These are phyloP conservation scores for Suhomyces anneliseae DNA, from an alignment of 1,139 yeast genomes.

Conservation along the genomic window DNA sequence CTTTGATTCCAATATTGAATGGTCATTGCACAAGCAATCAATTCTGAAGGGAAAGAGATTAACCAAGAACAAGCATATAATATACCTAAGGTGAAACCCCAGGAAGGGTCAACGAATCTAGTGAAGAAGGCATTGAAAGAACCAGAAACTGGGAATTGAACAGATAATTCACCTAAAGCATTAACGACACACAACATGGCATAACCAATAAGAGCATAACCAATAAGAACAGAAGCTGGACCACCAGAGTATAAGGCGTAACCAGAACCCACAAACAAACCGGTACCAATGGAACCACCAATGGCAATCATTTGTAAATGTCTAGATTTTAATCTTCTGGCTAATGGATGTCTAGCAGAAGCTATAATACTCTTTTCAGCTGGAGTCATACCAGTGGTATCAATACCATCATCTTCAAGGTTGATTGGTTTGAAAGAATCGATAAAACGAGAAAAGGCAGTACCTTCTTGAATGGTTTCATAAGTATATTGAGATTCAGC, in stretches of 20 bases:
- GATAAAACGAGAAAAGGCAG: conserved; percentile 23
- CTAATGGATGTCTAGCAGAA: conserved; percentile 25
- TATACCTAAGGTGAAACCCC: conserved; percentile 37
- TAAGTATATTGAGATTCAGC: conserved; percentile 16
- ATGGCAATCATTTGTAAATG: conserved; percentile 31
- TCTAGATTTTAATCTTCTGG: conserved; percentile 28
- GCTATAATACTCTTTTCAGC: conserved; percentile 39
- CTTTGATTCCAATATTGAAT: conserved; percentile 29
- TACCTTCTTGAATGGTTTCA: conserved; percentile 17
- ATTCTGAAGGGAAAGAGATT: conserved; percentile 34
- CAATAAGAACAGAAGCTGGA: conserved; percentile 46
- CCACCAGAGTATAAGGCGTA: conserved; percentile 66
- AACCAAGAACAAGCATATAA: conserved; percentile 34
- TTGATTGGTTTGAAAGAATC: conserved; percentile 44
- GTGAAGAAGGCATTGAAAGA: conserved; percentile 31
- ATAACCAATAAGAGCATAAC: conserved; percentile 25
- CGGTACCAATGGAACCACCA: conserved; percentile 38
- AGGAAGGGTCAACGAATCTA: conserved; percentile 31
- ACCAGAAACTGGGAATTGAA: conserved; percentile 31
- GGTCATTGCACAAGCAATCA: conserved; percentile 33
- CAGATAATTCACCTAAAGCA: conserved; percentile 32
- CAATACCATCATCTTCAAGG: conserved; percentile 43
- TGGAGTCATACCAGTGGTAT: conserved; percentile 24
- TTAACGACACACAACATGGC: conserved; percentile 27
- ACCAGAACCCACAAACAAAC: conserved; percentile 68